Evolutionary conservation across 306 rosid species (phyloP).

Genomic region (Vicia faba): DNA sequence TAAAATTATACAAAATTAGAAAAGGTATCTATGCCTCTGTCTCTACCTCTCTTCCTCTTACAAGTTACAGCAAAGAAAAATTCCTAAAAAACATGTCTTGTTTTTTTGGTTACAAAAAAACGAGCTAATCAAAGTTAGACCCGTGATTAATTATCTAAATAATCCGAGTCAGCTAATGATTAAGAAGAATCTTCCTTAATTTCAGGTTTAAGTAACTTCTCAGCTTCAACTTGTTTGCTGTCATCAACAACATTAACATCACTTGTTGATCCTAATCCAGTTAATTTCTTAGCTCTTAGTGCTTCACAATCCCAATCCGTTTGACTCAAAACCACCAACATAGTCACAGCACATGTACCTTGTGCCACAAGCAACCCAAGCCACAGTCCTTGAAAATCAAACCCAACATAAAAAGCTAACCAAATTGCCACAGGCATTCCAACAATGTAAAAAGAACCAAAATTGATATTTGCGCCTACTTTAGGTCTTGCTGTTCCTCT

Average conservation of each 20-base stretch:
- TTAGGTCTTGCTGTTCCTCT: slow-evolving; percentile 93
- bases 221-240: slow-evolving; percentile 42
- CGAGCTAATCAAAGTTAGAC: slow-evolving; percentile 51
- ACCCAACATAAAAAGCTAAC: slow-evolving; percentile 57
- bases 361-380: slow-evolving; percentile 84
- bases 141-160: slow-evolving; percentile 41
- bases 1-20: slow-evolving; percentile 9
- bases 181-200: slow-evolving; percentile 56
- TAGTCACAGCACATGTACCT: slow-evolving; percentile 73
- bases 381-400: slow-evolving; percentile 88
- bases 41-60: slow-evolving; percentile 34
- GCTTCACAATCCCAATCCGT: slow-evolving; percentile 81
- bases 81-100: background rate
- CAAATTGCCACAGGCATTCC: slow-evolving; percentile 90
- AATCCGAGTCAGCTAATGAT: slow-evolving; percentile 36
- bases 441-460: slow-evolving; percentile 84
- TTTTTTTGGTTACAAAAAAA: slow-evolving; percentile 17
- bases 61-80: slow-evolving; percentile 51
- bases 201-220: slow-evolving; percentile 41
- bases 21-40: slow-evolving; percentile 39
- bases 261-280: slow-evolving; percentile 40
- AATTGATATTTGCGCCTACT: slow-evolving; percentile 76
- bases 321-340: slow-evolving; percentile 68
- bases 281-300: slow-evolving; percentile 59
- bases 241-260: slow-evolving; percentile 36